phyloP scores from a whole-genome alignment of 2,329 filamentous ascomycete species.

The Aspergillus fructus region DNA sequence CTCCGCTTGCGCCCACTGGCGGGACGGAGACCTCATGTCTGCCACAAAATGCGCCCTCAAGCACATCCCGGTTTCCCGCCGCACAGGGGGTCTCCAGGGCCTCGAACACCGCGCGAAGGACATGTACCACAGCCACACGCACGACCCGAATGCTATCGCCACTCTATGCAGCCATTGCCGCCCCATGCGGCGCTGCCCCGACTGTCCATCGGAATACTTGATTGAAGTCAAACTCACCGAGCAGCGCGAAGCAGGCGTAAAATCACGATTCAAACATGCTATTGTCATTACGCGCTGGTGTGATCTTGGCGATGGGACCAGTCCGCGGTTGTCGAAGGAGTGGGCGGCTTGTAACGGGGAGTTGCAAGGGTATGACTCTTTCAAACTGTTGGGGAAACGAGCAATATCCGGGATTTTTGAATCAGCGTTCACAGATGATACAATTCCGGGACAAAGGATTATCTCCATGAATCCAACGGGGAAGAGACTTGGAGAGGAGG shows the following conservation, averaged over 20 bases:
- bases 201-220: conserved; percentile 63
- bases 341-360: conserved; percentile 58
- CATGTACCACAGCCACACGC: conserved; percentile 21
- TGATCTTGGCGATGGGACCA: conserved; percentile 58
- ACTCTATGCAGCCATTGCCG: conserved; percentile 56
- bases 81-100: conserved; percentile 39
- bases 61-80: conserved; percentile 53
- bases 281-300: conserved; percentile 63
- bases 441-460: conserved; percentile 58
- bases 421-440: conserved; percentile 53
- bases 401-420: conserved; percentile 62
- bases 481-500: conserved; percentile 54
- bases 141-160: conserved; percentile 45
- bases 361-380: conserved; percentile 52
- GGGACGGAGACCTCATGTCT: conserved; percentile 59
- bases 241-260: conserved; percentile 46
- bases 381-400: conserved; percentile 52
- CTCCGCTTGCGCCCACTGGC: conserved; percentile 63
- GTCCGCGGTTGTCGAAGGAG: conserved; percentile 48
- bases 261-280: conserved; percentile 55
- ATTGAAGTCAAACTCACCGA: conserved; percentile 61
- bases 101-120: conserved; percentile 45
- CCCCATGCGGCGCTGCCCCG: conserved; percentile 61
- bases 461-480: conserved; percentile 59
- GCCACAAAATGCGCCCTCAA: conserved; percentile 61